Evolutionary conservation across 179 eudicot species (phyloP).

Genomic region (Silene coronaria): DNA sequence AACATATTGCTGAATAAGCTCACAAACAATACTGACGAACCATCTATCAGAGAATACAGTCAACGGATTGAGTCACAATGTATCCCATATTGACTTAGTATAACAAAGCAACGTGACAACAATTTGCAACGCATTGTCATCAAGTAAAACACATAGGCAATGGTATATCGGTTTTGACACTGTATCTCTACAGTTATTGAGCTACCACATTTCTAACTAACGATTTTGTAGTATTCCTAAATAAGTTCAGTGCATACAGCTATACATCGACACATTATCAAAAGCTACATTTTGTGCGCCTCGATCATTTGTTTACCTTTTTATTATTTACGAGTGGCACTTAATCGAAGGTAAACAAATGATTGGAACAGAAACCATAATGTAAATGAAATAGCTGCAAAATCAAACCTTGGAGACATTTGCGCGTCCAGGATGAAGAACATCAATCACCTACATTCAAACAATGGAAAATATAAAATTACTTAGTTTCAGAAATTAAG

Average conservation of each 20-base stretch:
- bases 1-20: background rate
- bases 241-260: no score
- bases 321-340: no score
- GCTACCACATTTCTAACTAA: no score
- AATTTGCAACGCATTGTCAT: no score
- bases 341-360: no score
- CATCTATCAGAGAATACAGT: background rate
- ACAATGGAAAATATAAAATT: background rate
- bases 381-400: background rate
- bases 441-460: slow-evolving; percentile 51
- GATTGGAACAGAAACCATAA: background rate
- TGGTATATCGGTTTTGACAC: no score
- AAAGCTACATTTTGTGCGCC: no score
- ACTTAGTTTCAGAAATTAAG: background rate
- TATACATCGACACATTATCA: no score
- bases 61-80: background rate
- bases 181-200: no score
- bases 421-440: slow-evolving; percentile 74
- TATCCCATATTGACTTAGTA: background rate
- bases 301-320: no score
- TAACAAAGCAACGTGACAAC: background rate
- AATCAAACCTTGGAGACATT: slow-evolving; percentile 63
- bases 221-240: no score
- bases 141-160: no score
- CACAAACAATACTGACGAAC: background rate